Percentiles rank a stretch among this genome's conserved stretches.
Conservation (phyloP, 2,329 filamentous ascomycete species). For the Massarina eburnea region DNA sequence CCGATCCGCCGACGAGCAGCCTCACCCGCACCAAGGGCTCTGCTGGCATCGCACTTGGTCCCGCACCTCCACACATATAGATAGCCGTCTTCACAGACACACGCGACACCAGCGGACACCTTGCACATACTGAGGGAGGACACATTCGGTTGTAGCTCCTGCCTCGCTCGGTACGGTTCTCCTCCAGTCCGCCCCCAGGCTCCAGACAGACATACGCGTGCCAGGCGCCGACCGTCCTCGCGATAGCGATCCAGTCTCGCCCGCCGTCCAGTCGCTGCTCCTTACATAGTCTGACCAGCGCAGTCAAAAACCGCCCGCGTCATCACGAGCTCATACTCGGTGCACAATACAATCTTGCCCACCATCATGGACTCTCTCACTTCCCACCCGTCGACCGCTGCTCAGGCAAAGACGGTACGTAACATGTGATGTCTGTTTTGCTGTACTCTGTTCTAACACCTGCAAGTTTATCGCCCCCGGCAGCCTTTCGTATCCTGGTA, state of each 20-base stretch:
- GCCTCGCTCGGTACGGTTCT: slow-evolving; percentile 55
- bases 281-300: slow-evolving; percentile 35
- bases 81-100: slow-evolving; percentile 27
- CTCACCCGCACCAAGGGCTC: slow-evolving; percentile 40
- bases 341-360: slow-evolving; percentile 22
- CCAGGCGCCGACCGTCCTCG: slow-evolving; percentile 37
- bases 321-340: slow-evolving; percentile 31
- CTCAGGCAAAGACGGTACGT: slow-evolving; percentile 78
- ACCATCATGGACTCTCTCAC: slow-evolving; percentile 81
- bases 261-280: slow-evolving; percentile 26
- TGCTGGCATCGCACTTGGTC: slow-evolving; percentile 47
- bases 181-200: slow-evolving; percentile 23
- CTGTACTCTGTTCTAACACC: slow-evolving; percentile 23
- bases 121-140: slow-evolving; percentile 66
- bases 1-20: slow-evolving; percentile 32
- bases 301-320: slow-evolving; percentile 36
- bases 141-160: slow-evolving; percentile 98
- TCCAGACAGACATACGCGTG: slow-evolving; percentile 16
- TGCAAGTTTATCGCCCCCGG: slow-evolving; percentile 74
- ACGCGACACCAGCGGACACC: slow-evolving; percentile 29
- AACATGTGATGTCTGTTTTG: slow-evolving; percentile 23
- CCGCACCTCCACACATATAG: slow-evolving; percentile 19
- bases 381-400: slow-evolving; percentile 86
- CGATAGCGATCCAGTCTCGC: slow-evolving; percentile 35
- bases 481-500: slow-evolving; percentile 85